phyloP scores from a whole-genome alignment of 306 rosid genomes.

The Citrullus amarus region DNA sequence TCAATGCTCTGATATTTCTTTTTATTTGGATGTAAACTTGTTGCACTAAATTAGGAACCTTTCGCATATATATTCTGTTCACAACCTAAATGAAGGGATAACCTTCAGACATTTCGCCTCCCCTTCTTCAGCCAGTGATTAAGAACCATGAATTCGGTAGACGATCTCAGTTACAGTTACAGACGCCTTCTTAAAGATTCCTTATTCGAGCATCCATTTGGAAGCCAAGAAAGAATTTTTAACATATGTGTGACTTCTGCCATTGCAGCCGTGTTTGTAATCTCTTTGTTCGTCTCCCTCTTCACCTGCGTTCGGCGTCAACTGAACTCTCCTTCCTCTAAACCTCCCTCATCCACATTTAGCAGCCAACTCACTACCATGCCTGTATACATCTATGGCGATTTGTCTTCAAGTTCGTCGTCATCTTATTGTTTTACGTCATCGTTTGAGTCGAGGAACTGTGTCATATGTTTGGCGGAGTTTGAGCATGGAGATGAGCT shows the following conservation, averaged over 20 bases:
- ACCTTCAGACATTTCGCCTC: neutral
- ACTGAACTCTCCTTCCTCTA: neutral
- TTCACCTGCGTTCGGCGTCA: slow-evolving; percentile 1
- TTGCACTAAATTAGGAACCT: neutral
- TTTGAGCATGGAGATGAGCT: neutral
- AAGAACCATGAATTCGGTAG: neutral
- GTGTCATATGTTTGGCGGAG: slow-evolving; percentile 6
- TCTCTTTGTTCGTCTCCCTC: slow-evolving; percentile 2
- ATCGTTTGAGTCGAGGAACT: neutral
- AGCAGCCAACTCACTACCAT: neutral
- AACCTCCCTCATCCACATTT: neutral
- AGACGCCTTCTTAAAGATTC: slow-evolving; percentile 7
- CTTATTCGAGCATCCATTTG: slow-evolving; percentile 1
- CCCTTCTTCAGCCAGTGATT: neutral
- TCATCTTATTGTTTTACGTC: neutral
- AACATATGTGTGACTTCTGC: neutral
- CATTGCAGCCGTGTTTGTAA: neutral
- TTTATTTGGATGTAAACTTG: neutral
- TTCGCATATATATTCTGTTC: neutral
- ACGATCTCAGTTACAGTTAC: neutral
- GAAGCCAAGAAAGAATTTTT: neutral
- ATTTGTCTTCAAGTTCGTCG: neutral
- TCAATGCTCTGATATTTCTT: neutral
- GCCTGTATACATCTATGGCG: neutral
- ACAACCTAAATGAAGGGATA: neutral